A percentile compares a stretch with the other conserved stretches of the same genome.
Evolutionary conservation across 352 stramenopile genomes (phyloP).

Genomic region (Poterioochromonas sp.): DNA sequence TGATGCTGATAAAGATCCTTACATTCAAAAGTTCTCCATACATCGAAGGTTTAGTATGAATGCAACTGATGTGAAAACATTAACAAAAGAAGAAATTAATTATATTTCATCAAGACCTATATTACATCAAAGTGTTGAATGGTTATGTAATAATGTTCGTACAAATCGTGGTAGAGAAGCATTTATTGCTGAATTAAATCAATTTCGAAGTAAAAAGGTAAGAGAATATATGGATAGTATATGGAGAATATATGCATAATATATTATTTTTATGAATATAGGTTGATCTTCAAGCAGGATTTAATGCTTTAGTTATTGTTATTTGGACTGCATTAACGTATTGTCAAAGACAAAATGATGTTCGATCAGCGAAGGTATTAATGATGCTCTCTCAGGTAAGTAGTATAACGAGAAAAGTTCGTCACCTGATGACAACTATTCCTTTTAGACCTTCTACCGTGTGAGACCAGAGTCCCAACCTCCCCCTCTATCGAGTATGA

Average conservation of each 20-base stretch:
- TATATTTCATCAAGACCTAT: neutral
- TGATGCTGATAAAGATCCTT: neutral
- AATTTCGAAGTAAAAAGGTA: slow-evolving; percentile 29
- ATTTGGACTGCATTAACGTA: neutral
- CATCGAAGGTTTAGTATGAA: neutral
- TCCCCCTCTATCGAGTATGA: too few species aligned
- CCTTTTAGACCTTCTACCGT: slow-evolving; percentile 12
- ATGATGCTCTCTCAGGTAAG: slow-evolving; percentile 32
- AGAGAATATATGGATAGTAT: neutral
- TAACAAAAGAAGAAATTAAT: neutral
- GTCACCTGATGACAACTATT: neutral
- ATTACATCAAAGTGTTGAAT: neutral
- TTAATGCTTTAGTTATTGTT: slow-evolving; percentile 10
- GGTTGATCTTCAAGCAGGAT: neutral
- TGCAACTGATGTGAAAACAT: neutral
- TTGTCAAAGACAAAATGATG: slow-evolving; percentile 11
- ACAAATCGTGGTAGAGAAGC: neutral
- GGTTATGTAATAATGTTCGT: neutral
- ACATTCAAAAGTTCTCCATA: neutral
- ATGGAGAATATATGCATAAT: neutral
- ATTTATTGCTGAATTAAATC: slow-evolving; percentile 18
- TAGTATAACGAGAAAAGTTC: neutral
- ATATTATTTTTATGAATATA: neutral
- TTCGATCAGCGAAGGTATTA: slow-evolving; percentile 9
- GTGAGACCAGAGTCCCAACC: neutral